Evolutionary conservation across 176 grass and related monocot species (phyloP).

Genomic region (Secale cereale): DNA sequence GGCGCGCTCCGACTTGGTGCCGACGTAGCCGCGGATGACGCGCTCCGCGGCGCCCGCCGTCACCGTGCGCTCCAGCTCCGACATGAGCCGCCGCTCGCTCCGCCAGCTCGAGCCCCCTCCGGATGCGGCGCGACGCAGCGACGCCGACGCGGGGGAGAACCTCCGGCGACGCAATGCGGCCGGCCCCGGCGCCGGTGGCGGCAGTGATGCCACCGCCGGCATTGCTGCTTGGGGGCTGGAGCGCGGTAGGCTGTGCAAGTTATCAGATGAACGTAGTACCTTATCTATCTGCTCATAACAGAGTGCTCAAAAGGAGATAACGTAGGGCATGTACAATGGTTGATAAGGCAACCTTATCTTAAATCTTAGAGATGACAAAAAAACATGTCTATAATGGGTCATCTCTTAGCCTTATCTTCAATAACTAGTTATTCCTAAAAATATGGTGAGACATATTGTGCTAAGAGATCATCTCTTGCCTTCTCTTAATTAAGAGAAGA

Average conservation of each 20-base stretch:
- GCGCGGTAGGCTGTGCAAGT: neutral
- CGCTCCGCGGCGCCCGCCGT: constrained; percentile 58
- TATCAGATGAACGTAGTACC: neutral
- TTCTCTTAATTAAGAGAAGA: too few relatives aligned
- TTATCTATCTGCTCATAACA: neutral
- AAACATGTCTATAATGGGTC: too few relatives aligned
- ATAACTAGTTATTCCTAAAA: too few relatives aligned
- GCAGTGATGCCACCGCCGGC: constrained; percentile 31
- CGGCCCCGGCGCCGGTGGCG: neutral
- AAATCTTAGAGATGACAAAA: too few relatives aligned
- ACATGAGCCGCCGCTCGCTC: constrained; percentile 63
- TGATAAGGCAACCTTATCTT: too few relatives aligned
- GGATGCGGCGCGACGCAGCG: constrained; percentile 26
- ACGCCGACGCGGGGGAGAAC: neutral
- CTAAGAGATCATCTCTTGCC: too few relatives aligned
- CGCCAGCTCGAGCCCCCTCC: constrained; percentile 53
- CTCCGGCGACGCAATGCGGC: neutral
- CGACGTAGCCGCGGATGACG: constrained; percentile 72
- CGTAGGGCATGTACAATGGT: too few relatives aligned
- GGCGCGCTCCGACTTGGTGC: constrained; percentile 66
- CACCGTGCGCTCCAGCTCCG: constrained; percentile 59
- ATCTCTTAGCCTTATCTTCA: too few relatives aligned
- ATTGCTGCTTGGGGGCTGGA: neutral
- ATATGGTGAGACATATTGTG: too few relatives aligned
- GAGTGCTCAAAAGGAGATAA: too few relatives aligned